Base-by-base conservation (phyloP, 2,329 filamentous ascomycete genomes). In the Apiospora malaysiana region DNA sequence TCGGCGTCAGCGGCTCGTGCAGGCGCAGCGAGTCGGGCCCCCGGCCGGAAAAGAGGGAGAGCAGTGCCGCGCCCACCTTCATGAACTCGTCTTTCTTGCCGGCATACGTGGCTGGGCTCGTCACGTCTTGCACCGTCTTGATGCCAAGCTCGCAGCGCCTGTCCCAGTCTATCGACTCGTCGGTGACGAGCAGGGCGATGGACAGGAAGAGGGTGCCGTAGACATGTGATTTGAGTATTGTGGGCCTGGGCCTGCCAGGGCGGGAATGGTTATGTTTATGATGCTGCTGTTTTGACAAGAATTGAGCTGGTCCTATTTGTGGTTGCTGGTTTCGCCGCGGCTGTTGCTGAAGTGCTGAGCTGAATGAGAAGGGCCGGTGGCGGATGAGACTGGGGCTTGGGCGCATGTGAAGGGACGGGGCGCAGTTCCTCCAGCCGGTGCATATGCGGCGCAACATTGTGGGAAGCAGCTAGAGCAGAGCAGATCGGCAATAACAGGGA, bases 121-220 rank as follows among this genome's bases (percentile, higher is more conserved):
- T 51, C 69, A 76, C 68, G 37, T 65, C 8, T 25, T 73, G 59
- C 7, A 75, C 71, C 3, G n/a, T 69, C 4, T 67, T 21, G 25
- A 74, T 32, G 6, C 70, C 74, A 0, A 71, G 23, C 1, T 43
- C 16, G 23, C 43, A 23, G 18, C 72, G 66, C n/a, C 45, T 40
- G 0, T 40, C 16, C 70, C 68, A 74, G 71, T 69, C 63, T 12
- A 75, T n/a, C 7, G 16, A 63, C 14, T 72, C 71, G 25, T 74
- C 70, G 3, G 73, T 68, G 2, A 74, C 71, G 2, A 77, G 70
- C 23, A 74, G 68, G 3, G 47, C 73, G 45, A 77, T 72, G 9
- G 73, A 74, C 42, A 72, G 56, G 66, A 63, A 76, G 25, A 76
- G 70, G 16, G 73, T 68, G 66, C 71, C 71, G 68, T 75, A 74